A percentile compares a stretch with the other conserved stretches of the same genome.
Conservation (phyloP, 169 alveolate genomes). For the Plasmodium malariae region DNA sequence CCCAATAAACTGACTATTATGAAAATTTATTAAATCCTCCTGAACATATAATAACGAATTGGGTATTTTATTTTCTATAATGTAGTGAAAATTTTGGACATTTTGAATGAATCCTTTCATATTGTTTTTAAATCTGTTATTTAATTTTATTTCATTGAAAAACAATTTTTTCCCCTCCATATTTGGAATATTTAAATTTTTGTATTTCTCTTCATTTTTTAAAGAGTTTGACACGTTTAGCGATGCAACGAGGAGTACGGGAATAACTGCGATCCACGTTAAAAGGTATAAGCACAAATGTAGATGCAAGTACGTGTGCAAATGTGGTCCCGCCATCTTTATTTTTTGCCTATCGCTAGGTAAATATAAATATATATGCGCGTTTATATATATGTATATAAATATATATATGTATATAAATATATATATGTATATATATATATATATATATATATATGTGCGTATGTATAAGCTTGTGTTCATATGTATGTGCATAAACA, state of each 20-base stretch:
- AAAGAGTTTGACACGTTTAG: conserved; percentile 7
- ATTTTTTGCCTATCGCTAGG: neutral
- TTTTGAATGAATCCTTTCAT: conserved; percentile 57
- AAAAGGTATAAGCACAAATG: conserved; percentile 1
- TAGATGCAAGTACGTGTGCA: neutral
- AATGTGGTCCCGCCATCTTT: neutral
- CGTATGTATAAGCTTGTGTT: no score
- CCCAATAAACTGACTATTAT: conserved; percentile 93
- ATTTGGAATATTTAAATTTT: conserved; percentile 18
- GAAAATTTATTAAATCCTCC: conserved; percentile 89
- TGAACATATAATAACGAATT: conserved; percentile 59
- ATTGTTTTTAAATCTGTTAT: conserved; percentile 61
- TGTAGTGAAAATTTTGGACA: conserved; percentile 22
- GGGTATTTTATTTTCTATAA: conserved; percentile 41
- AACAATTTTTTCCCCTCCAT: conserved; percentile 6
- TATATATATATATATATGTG: no score
- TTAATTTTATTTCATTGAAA: conserved; percentile 48
- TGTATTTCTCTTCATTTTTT: conserved; percentile 28
- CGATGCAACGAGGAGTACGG: neutral
- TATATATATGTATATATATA: no score
- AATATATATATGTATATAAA: neutral
- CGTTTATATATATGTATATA: neutral
- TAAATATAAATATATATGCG: neutral
- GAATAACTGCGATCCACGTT: neutral
- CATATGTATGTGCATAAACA: no score